Evolutionary conservation across 306 rosid species (phyloP).

Genomic region (Glycine soja): DNA sequence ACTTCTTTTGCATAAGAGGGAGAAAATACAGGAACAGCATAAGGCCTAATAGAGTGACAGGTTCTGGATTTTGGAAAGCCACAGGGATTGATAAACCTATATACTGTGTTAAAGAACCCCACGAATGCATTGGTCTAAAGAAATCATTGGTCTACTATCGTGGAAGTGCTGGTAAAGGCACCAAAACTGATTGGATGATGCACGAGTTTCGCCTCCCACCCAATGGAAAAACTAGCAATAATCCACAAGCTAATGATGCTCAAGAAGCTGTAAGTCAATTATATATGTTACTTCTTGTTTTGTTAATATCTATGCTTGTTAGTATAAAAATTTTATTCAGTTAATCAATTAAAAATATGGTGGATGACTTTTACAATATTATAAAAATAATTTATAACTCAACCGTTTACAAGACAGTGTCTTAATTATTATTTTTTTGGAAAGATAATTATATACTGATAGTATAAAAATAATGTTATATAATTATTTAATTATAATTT

Average conservation of each 20-base stretch:
- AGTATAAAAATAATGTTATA: too few species aligned
- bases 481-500: too few species aligned
- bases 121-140: slow-evolving; percentile 78
- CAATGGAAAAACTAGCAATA: slow-evolving; percentile 22
- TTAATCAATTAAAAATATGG: too few species aligned
- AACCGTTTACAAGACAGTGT: too few species aligned
- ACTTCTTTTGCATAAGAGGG: slow-evolving; percentile 81
- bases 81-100: slow-evolving; percentile 88
- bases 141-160: slow-evolving; percentile 88
- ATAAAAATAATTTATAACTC: too few species aligned
- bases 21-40: slow-evolving; percentile 85
- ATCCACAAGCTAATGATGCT: slow-evolving; percentile 39
- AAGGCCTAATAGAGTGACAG: slow-evolving; percentile 82
- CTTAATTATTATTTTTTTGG: too few species aligned
- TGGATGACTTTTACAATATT: too few species aligned
- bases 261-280: slow-evolving; percentile 80
- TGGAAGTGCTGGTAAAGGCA: slow-evolving; percentile 93
- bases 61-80: slow-evolving; percentile 88
- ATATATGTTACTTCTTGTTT: too few species aligned
- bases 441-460: too few species aligned
- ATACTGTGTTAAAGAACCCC: slow-evolving; percentile 52
- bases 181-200: slow-evolving; percentile 99
- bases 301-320: too few species aligned
- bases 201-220: slow-evolving; percentile 97
- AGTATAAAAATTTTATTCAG: too few species aligned